These are phyloP conservation scores for Bretziella fagacearum DNA, from an alignment of 2,329 filamentous ascomycete species.

Conservation along the genomic window DNA sequence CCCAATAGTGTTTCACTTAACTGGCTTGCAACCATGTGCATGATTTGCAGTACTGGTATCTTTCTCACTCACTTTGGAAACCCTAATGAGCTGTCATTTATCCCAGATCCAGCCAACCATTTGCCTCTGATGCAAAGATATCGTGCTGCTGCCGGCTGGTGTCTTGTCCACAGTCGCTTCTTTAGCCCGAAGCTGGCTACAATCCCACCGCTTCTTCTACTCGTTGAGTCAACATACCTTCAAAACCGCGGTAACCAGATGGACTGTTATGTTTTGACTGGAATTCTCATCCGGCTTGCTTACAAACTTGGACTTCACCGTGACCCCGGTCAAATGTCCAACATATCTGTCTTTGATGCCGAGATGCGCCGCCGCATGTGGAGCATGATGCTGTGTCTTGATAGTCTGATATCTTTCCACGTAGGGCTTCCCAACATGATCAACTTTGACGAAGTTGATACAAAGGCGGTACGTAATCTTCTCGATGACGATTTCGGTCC, in stretches of 20 bases:
- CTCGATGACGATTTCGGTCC: slow-evolving; percentile 49
- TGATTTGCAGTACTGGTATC: slow-evolving; percentile 27
- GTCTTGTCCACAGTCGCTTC: slow-evolving; percentile 34
- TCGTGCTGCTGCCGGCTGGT: slow-evolving; percentile 33
- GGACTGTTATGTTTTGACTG: slow-evolving; percentile 36
- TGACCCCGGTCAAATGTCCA: slow-evolving; percentile 34
- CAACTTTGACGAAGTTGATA: slow-evolving; percentile 45
- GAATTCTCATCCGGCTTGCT: slow-evolving; percentile 35
- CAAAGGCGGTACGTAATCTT: slow-evolving; percentile 42
- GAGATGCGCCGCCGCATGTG: slow-evolving; percentile 38
- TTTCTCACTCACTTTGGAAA: slow-evolving; percentile 28
- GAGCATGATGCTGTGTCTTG: slow-evolving; percentile 39
- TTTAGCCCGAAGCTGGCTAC: slow-evolving; percentile 31
- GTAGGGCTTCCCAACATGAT: slow-evolving; percentile 52
- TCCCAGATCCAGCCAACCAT: slow-evolving; percentile 21
- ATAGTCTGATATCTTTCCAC: slow-evolving; percentile 49
- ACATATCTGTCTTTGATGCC: slow-evolving; percentile 33
- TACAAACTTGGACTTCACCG: slow-evolving; percentile 43
- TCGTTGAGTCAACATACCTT: slow-evolving; percentile 37
- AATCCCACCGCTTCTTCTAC: slow-evolving; percentile 34
- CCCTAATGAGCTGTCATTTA: slow-evolving; percentile 17
- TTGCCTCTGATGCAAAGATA: slow-evolving; percentile 27
- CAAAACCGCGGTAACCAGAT: slow-evolving; percentile 34
- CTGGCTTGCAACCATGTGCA: slow-evolving; percentile 36
- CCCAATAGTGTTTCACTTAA: slow-evolving; percentile 24